Conservation (phyloP, 257 asterid genomes). For the Prunella vulgaris region DNA sequence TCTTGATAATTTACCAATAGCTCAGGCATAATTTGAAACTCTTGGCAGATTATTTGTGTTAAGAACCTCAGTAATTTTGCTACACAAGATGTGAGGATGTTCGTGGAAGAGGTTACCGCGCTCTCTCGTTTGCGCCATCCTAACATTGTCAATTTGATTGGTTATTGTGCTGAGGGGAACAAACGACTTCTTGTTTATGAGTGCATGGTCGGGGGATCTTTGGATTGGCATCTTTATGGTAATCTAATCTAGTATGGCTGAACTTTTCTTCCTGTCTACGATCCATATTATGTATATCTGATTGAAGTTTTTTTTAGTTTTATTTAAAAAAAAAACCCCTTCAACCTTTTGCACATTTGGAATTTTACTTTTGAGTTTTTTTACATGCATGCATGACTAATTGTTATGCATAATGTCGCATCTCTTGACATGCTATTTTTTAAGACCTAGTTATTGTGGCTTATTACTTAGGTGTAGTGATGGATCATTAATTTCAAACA, state of each 20-base stretch:
- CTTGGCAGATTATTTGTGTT: constrained; percentile 39
- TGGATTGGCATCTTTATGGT: constrained; percentile 50
- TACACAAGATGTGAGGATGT: constrained; percentile 36
- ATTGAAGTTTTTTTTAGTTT: too few species aligned
- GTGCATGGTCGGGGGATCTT: constrained; percentile 43
- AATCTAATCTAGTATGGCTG: background rate
- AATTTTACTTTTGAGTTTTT: too few species aligned
- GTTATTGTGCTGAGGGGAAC: constrained; percentile 42
- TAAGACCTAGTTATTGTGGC: too few species aligned
- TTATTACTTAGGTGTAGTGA: too few species aligned
- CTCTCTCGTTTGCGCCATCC: constrained; percentile 41
- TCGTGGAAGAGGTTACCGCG: constrained; percentile 45
- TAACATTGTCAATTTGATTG: constrained; percentile 45
- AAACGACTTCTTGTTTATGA: constrained; percentile 49
- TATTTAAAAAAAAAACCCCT: too few species aligned
- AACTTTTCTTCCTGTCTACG: background rate
- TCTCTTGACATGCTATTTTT: too few species aligned
- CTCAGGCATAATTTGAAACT: background rate
- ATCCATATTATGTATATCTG: background rate
- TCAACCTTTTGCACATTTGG: too few species aligned
- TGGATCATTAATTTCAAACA: too few species aligned
- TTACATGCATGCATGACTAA: too few species aligned
- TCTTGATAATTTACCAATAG: too few species aligned
- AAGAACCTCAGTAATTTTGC: constrained; percentile 38
- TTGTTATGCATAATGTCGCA: too few species aligned